A percentile compares a stretch with the other conserved stretches of the same genome.
Conservation (phyloP, 768 basidiomycete species). For the Hygrophorus pudorinus region DNA sequence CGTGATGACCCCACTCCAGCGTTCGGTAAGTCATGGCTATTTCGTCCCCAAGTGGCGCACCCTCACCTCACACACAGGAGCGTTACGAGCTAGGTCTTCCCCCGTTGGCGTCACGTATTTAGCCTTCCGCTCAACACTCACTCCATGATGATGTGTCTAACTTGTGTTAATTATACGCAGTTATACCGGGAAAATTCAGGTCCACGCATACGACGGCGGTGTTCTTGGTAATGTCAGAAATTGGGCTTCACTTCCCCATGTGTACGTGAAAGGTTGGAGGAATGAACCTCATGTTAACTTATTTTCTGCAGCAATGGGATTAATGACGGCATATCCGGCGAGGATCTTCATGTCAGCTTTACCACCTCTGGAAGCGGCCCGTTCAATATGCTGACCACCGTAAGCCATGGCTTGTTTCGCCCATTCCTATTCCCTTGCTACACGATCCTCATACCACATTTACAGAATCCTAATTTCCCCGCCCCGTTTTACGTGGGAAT, state of each 20-base stretch:
- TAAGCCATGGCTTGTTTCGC: conserved; percentile 12
- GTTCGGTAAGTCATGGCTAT: conserved; percentile 13
- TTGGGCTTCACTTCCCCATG: conserved; percentile 15
- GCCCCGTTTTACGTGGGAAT: conserved; percentile 10
- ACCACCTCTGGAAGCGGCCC: conserved; percentile 16
- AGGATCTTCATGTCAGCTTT: conserved; percentile 24
- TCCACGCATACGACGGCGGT: conserved; percentile 21
- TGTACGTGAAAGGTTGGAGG: conserved; percentile 12
- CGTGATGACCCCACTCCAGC: conserved; percentile 17
- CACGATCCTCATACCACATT: not conserved
- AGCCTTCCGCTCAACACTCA: conserved; percentile 2
- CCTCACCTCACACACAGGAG: not conserved
- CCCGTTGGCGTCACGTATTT: not conserved
- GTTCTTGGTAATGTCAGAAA: conserved; percentile 26
- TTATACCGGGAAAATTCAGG: conserved; percentile 27
- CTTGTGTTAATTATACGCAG: conserved; percentile 12
- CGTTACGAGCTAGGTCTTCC: not conserved
- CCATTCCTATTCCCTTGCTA: not conserved
- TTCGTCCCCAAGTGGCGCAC: not conserved
- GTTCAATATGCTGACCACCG: conserved; percentile 27
- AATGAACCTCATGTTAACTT: not conserved
- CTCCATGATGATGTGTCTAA: conserved; percentile 3
- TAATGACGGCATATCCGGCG: conserved; percentile 18
- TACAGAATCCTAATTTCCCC: conserved; percentile 29
- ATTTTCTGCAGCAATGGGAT: conserved; percentile 22